Evolutionary conservation across 2,329 filamentous ascomycete species (phyloP).

Genomic region (Ophiosphaerella narmari): DNA sequence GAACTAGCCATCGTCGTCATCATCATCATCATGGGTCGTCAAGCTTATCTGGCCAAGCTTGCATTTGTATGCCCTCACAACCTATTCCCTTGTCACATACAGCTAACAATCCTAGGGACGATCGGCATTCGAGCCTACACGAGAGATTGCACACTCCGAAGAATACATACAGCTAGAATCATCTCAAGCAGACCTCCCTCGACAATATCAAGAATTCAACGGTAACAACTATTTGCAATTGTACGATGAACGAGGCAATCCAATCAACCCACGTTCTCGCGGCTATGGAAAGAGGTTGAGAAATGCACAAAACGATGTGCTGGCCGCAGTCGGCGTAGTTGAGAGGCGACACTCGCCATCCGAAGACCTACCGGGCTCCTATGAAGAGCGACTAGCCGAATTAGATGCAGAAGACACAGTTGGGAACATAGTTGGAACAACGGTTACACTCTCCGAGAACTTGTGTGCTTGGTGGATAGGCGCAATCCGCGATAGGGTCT

Average conservation of each 20-base stretch:
- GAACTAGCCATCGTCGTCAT: too few species aligned
- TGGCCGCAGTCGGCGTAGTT: conserved; percentile 54
- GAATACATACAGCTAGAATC: conserved; percentile 36
- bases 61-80: conserved; percentile 36
- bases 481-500: conserved; percentile 32
- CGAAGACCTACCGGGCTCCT: conserved; percentile 31
- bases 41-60: conserved; percentile 45
- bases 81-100: background rate
- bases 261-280: conserved; percentile 48
- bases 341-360: conserved; percentile 43
- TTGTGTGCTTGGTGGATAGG: conserved; percentile 45
- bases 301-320: conserved; percentile 54
- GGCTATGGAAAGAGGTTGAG: conserved; percentile 48
- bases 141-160: conserved; percentile 21
- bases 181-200: conserved; percentile 28
- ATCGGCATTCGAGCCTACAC: conserved; percentile 47
- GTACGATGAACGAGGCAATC: conserved; percentile 52
- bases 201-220: conserved; percentile 25
- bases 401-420: conserved; percentile 38
- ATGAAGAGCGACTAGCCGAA: conserved; percentile 32
- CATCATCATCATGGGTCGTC: conserved; percentile 42
- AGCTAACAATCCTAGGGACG: conserved; percentile 43
- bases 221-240: conserved; percentile 43
- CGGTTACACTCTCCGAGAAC: conserved; percentile 30
- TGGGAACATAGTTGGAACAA: conserved; percentile 31